Conservation (phyloP, 805 yeast species). For the Candida sanyiensis region DNA sequence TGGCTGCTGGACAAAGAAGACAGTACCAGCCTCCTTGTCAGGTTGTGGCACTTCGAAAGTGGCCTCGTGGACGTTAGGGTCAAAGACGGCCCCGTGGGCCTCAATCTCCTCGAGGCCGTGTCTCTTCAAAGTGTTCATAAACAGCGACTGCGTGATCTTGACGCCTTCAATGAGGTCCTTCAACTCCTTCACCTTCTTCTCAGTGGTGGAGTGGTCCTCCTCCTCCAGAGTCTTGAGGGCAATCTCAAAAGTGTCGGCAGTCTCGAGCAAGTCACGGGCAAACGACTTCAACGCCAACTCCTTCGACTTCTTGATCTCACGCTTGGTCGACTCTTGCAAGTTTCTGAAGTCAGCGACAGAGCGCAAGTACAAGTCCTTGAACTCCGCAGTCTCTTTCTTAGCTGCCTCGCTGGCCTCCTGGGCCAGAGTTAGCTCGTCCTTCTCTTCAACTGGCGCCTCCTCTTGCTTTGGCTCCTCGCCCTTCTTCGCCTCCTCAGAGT, state of each 20-base stretch:
- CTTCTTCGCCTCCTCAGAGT: slow-evolving; percentile 26
- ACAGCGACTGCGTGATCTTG: slow-evolving; percentile 42
- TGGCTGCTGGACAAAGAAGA: slow-evolving; percentile 48
- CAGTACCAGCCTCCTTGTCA: slow-evolving; percentile 48
- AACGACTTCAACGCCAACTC: slow-evolving; percentile 27
- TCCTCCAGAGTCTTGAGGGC: slow-evolving; percentile 24
- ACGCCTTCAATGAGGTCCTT: slow-evolving; percentile 48
- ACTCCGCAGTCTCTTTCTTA: slow-evolving; percentile 24
- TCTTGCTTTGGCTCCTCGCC: slow-evolving; percentile 8
- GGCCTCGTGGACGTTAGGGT: slow-evolving; percentile 51
- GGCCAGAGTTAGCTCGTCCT: slow-evolving; percentile 20
- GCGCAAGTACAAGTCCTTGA: slow-evolving; percentile 24
- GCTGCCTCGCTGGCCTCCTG: slow-evolving; percentile 19
- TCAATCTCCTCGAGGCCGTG: slow-evolving; percentile 46
- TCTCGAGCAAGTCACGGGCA: slow-evolving; percentile 26
- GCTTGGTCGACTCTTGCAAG: slow-evolving; percentile 27
- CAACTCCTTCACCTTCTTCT: slow-evolving; percentile 33
- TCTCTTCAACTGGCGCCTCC: slow-evolving; percentile 13
- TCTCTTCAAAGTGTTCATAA: slow-evolving; percentile 43
- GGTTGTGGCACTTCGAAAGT: slow-evolving; percentile 48
- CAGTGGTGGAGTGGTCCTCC: slow-evolving; percentile 22
- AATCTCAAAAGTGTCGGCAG: slow-evolving; percentile 27
- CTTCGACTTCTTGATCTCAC: slow-evolving; percentile 27
- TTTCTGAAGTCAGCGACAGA: slow-evolving; percentile 28
- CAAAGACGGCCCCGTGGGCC: slow-evolving; percentile 44